Conservation (phyloP, 2,329 filamentous ascomycete species). For the Zelopaecilomyces penicillatus region DNA sequence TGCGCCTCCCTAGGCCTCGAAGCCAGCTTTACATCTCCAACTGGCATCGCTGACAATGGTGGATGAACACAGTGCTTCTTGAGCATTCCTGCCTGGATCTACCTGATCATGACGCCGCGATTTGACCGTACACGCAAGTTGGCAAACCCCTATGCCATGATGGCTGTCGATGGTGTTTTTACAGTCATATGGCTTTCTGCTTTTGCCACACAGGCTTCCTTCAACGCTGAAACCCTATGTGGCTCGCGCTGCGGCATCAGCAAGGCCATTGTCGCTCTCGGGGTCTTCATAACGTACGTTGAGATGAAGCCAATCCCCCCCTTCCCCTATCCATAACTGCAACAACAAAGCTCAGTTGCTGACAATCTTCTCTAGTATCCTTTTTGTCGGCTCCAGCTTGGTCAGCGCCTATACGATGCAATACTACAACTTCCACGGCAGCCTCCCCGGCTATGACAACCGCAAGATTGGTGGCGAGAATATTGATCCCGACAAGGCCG, state of each 20-base stretch:
- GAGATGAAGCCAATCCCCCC: neutral
- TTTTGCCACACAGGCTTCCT: conserved; percentile 57
- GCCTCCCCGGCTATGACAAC: conserved; percentile 53
- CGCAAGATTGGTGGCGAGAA: conserved; percentile 34
- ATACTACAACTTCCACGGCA: conserved; percentile 54
- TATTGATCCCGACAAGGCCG: conserved; percentile 62
- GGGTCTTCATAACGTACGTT: conserved; percentile 54
- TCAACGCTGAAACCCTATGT: conserved; percentile 49
- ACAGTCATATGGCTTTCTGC: conserved; percentile 57
- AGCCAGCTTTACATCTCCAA: neutral
- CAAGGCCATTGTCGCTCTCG: conserved; percentile 54
- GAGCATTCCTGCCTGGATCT: conserved; percentile 55
- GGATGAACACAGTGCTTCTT: conserved; percentile 49
- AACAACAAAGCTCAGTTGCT: neutral
- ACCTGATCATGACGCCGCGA: conserved; percentile 55
- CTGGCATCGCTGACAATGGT: neutral
- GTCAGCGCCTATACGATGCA: conserved; percentile 52
- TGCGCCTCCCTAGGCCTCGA: neutral
- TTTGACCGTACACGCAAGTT: conserved; percentile 53
- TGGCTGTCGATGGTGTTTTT: conserved; percentile 48
- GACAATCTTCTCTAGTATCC: conserved; percentile 34
- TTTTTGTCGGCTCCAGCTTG: conserved; percentile 44
- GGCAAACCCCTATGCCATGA: conserved; percentile 54
- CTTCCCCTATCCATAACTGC: neutral
- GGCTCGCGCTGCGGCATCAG: conserved; percentile 49